Conservation (phyloP, 768 basidiomycete species). For the Suillus paluster region DNA sequence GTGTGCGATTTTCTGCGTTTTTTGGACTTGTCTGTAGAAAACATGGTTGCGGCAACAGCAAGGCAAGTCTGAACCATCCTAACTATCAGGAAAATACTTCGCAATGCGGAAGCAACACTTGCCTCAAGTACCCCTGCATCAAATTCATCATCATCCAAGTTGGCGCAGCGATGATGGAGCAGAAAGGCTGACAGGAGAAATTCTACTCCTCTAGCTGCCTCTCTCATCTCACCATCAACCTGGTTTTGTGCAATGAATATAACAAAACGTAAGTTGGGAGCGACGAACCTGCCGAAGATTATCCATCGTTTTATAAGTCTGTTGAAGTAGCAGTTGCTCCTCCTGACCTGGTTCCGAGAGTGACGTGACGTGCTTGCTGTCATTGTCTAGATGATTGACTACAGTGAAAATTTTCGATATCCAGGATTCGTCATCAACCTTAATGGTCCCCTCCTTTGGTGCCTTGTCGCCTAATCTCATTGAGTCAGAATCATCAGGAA, state of each 20-base stretch:
- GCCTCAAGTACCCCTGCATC: constrained; percentile 68
- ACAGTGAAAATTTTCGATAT: constrained; percentile 64
- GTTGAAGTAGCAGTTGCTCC: constrained; percentile 47
- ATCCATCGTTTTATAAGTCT: constrained; percentile 46
- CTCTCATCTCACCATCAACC: constrained; percentile 20
- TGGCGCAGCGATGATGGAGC: constrained; percentile 72
- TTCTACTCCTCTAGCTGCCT: constrained; percentile 63
- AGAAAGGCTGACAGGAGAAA: constrained; percentile 72
- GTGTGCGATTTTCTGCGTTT: constrained; percentile 44
- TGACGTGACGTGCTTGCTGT: constrained; percentile 66
- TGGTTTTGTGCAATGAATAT: constrained; percentile 5
- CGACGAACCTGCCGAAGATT: constrained; percentile 50
- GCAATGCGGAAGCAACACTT: constrained; percentile 13
- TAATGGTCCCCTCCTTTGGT: constrained; percentile 59
- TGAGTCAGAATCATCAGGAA: not conserved
- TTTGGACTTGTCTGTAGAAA: constrained; percentile 42
- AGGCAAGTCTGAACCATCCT: constrained; percentile 54
- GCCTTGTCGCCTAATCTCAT: constrained; percentile 47
- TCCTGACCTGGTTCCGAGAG: constrained; percentile 61
- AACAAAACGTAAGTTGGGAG: not conserved
- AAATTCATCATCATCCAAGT: constrained; percentile 51
- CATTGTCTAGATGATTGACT: constrained; percentile 60
- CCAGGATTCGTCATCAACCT: constrained; percentile 83
- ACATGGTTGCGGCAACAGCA: constrained; percentile 61
- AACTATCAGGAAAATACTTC: not conserved